Percentiles rank a stretch among this genome's conserved stretches.
These are phyloP conservation scores for Lepidium sativum DNA, from an alignment of 345 rosid genomes.

Conservation along the genomic window DNA sequence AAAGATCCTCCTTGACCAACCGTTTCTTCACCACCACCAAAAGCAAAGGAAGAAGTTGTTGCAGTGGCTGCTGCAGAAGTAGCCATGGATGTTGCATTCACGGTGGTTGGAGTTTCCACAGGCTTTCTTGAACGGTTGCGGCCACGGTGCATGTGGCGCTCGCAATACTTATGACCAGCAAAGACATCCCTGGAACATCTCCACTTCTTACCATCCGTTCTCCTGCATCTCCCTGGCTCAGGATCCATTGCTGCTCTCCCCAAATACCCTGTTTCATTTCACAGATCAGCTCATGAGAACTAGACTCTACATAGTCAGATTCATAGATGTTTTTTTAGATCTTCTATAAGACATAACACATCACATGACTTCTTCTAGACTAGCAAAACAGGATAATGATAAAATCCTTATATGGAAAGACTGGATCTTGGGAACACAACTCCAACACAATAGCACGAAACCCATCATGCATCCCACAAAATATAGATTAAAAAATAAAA, in stretches of 20 bases:
- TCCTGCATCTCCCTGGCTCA: constrained; percentile 96
- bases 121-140: constrained; percentile 99
- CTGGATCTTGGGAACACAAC: constrained; percentile 24
- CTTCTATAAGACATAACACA: background rate
- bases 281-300: constrained; percentile 19
- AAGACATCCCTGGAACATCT: constrained; percentile 95
- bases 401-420: background rate
- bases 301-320: background rate
- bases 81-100: constrained; percentile 27
- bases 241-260: constrained; percentile 89
- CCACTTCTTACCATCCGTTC: constrained; percentile 99
- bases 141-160: constrained; percentile 99
- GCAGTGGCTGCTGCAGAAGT: constrained; percentile 13
- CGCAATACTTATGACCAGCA: constrained; percentile 86
- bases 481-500: background rate
- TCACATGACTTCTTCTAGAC: background rate
- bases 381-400: background rate
- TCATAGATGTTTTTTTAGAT: background rate
- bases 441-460: constrained; percentile 15
- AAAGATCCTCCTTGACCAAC: constrained; percentile 35
- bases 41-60: constrained; percentile 18
- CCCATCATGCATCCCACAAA: constrained; percentile 11
- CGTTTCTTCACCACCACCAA: constrained; percentile 27
- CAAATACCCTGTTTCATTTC: constrained; percentile 62
- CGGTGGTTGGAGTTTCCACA: constrained; percentile 85